Percentiles rank a stretch among this genome's conserved stretches.
Evolutionary conservation across 176 grass and related monocot species (phyloP).

Genomic region (Poa pratensis): DNA sequence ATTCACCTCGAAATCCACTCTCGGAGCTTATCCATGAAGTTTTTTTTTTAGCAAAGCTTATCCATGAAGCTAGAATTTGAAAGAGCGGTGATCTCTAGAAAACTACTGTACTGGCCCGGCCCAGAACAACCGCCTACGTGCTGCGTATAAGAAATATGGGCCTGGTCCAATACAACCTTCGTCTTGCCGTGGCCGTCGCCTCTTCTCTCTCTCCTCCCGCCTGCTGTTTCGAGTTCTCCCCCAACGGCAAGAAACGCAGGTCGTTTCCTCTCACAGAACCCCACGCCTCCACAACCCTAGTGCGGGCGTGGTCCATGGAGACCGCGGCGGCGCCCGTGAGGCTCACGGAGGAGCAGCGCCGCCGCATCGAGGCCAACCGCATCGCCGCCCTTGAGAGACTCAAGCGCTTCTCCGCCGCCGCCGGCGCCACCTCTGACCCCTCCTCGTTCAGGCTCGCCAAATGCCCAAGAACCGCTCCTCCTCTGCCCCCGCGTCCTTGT

Average conservation of each 20-base stretch:
- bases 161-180: conserved; percentile 6
- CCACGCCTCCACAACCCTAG: neutral
- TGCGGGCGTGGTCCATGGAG: neutral
- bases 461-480: conserved; percentile 50
- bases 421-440: neutral
- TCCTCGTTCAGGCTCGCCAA: conserved; percentile 60
- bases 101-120: neutral
- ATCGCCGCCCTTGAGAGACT: conserved; percentile 78
- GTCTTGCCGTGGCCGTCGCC: neutral
- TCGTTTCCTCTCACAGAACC: neutral
- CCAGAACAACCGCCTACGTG: neutral
- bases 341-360: conserved; percentile 82
- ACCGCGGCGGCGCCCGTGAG: conserved; percentile 41
- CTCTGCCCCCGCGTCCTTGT: neutral
- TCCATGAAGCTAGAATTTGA: too few species aligned
- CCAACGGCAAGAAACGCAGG: neutral
- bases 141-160: neutral
- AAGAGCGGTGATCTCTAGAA: too few species aligned
- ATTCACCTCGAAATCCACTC: too few species aligned
- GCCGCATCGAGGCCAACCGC: conserved; percentile 77
- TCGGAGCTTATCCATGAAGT: too few species aligned
- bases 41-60: too few species aligned
- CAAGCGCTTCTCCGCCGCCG: conserved; percentile 56
- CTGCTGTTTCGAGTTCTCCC: neutral
- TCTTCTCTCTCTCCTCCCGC: neutral